phyloP scores from a whole-genome alignment of 345 rosid species.

The Eucalyptus tenuipes region DNA sequence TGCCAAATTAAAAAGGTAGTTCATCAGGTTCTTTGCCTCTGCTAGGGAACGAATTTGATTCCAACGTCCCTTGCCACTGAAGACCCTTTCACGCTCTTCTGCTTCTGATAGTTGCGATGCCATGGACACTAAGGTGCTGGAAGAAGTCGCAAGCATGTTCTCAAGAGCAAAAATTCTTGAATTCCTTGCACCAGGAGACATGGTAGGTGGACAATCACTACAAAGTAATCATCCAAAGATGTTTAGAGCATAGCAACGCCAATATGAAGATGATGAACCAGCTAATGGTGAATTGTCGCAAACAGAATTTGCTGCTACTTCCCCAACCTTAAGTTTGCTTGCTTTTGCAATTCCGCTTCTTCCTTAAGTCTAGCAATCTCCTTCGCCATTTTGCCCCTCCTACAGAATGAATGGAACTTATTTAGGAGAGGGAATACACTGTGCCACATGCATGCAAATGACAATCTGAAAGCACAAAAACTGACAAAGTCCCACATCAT shows the following conservation, averaged over 20 bases:
- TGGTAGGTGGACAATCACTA: conserved; percentile 41
- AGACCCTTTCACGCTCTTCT: conserved; percentile 84
- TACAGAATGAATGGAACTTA: conserved; percentile 7
- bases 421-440: neutral
- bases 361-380: conserved; percentile 79
- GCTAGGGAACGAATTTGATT: conserved; percentile 84
- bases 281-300: neutral
- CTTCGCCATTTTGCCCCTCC: conserved; percentile 89
- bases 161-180: conserved; percentile 92
- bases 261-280: neutral
- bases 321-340: conserved; percentile 47
- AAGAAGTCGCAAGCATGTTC: conserved; percentile 89
- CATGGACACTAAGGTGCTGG: conserved; percentile 84
- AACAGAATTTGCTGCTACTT: neutral
- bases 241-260: neutral
- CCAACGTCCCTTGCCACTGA: conserved; percentile 96
- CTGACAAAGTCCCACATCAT: neutral
- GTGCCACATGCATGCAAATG: neutral
- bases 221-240: conserved; percentile 4
- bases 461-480: neutral
- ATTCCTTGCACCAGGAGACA: conserved; percentile 98
- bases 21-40: conserved; percentile 85
- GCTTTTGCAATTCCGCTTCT: conserved; percentile 50
- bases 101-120: conserved; percentile 98
- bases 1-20: conserved; percentile 71